Conservation (phyloP, 148 eudicot species). For the Nepenthes mirabilis region DNA sequence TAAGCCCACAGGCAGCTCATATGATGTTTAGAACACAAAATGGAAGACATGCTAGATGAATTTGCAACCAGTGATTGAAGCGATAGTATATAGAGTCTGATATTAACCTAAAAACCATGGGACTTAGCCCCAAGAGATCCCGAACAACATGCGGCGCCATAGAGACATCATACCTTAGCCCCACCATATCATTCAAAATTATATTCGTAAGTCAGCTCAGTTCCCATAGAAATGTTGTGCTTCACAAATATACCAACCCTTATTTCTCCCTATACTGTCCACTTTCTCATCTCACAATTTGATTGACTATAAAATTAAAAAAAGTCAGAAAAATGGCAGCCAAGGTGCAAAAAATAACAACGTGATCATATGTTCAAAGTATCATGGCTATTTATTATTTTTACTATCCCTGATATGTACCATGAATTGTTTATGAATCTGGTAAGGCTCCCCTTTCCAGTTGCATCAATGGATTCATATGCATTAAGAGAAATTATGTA, state of each 20-base stretch:
- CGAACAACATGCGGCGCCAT: constrained; percentile 83
- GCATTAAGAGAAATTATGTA: constrained; percentile 72
- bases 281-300: constrained; percentile 92
- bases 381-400: no score
- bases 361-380: not conserved
- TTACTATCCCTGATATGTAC: constrained; percentile 13
- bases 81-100: not conserved
- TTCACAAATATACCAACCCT: constrained; percentile 94
- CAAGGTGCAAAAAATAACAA: constrained; percentile 4
- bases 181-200: constrained; percentile 99
- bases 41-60: no score
- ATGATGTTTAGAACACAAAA: no score
- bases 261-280: constrained; percentile 88
- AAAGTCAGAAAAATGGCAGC: not conserved
- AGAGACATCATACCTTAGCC: constrained; percentile 82
- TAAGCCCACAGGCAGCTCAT: no score
- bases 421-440: constrained; percentile 96
- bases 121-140: constrained; percentile 90
- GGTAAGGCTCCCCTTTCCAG: constrained; percentile 80
- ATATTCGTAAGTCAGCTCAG: constrained; percentile 77
- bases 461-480: constrained; percentile 70
- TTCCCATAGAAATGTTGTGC: constrained; percentile 63
- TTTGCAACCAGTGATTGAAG: no score
- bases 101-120: constrained; percentile 69
- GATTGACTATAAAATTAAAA: constrained; percentile 48